Percentiles rank a stretch among this genome's conserved stretches.
phyloP scores from a whole-genome alignment of 768 basidiomycete species.

The Xerocomus potaroensis region DNA sequence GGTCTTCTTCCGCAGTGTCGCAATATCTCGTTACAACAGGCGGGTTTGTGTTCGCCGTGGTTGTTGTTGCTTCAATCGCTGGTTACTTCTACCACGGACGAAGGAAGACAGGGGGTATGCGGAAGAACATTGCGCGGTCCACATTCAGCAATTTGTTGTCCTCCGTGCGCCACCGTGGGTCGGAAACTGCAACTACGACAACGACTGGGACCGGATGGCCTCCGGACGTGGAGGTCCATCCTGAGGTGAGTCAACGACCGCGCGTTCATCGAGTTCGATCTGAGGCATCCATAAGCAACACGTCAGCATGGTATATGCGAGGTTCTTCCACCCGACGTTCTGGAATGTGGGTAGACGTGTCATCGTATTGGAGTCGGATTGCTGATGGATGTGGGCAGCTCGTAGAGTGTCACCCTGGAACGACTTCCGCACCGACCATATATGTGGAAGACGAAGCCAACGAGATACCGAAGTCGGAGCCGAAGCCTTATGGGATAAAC shows the following conservation, averaged over 20 bases:
- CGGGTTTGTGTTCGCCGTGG: constrained; percentile 12
- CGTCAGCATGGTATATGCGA: constrained; percentile 20
- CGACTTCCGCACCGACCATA: constrained; percentile 13
- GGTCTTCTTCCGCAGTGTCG: neutral
- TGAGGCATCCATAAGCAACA: constrained; percentile 6
- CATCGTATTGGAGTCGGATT: too few relatives aligned
- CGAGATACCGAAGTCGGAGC: neutral
- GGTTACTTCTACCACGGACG: constrained; percentile 16
- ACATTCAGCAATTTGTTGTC: constrained; percentile 7
- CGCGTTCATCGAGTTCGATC: neutral
- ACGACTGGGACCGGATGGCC: neutral
- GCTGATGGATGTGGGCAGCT: too few relatives aligned
- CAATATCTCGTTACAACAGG: constrained; percentile 9
- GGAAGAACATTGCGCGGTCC: constrained; percentile 3
- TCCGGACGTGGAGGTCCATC: constrained; percentile 8
- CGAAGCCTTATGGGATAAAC: constrained; percentile 4
- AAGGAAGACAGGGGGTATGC: neutral
- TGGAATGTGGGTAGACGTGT: constrained; percentile 18
- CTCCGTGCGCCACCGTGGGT: constrained; percentile 2
- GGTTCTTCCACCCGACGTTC: constrained; percentile 18
- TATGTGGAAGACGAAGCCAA: constrained; percentile 20
- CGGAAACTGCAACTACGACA: neutral
- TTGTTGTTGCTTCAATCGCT: constrained; percentile 7
- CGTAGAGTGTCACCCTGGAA: constrained; percentile 15
- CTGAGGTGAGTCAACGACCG: constrained; percentile 2